Evolutionary conservation across 495 filamentous ascomycete genomes (phyloP).

Genomic region (Bacidia rubella): DNA sequence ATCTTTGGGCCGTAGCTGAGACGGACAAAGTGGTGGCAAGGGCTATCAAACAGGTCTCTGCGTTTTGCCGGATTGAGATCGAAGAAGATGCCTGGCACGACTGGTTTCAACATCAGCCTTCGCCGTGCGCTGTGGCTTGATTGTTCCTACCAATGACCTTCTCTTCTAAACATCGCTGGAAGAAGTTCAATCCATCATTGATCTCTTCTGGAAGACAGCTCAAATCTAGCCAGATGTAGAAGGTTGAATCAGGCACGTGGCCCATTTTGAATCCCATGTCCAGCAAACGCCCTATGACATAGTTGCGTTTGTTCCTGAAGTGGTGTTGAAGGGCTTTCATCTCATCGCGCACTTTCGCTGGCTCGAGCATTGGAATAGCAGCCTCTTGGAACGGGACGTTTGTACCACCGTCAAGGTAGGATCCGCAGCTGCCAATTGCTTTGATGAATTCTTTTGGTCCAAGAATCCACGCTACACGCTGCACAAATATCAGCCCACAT

Average conservation of each 20-base stretch:
- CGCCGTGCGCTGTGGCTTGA: background rate
- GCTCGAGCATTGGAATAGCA: conserved; percentile 82
- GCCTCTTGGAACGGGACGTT: conserved; percentile 95
- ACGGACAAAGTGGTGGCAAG: conserved; percentile 90
- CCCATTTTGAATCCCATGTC: conserved; percentile 75
- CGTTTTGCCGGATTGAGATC: conserved; percentile 82
- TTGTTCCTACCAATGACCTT: conserved; percentile 57
- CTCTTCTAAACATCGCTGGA: conserved; percentile 80
- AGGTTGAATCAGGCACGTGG: conserved; percentile 74
- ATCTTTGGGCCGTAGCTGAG: conserved; percentile 84
- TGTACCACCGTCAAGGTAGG: conserved; percentile 90
- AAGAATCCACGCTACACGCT: conserved; percentile 83
- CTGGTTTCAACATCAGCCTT: conserved; percentile 17
- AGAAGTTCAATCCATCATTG: conserved; percentile 89
- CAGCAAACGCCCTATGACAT: conserved; percentile 59
- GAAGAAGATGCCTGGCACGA: conserved; percentile 78
- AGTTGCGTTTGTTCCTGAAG: conserved; percentile 84
- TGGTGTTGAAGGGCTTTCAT: conserved; percentile 82
- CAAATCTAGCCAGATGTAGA: conserved; percentile 78
- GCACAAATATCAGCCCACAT: background rate
- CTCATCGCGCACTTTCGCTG: conserved; percentile 61
- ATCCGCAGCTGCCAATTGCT: conserved; percentile 82
- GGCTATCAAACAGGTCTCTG: conserved; percentile 83
- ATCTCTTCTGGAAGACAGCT: conserved; percentile 56
- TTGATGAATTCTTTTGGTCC: conserved; percentile 95